phyloP scores from a whole-genome alignment of 495 filamentous ascomycete species.

The Lasiosphaeris hirsuta region DNA sequence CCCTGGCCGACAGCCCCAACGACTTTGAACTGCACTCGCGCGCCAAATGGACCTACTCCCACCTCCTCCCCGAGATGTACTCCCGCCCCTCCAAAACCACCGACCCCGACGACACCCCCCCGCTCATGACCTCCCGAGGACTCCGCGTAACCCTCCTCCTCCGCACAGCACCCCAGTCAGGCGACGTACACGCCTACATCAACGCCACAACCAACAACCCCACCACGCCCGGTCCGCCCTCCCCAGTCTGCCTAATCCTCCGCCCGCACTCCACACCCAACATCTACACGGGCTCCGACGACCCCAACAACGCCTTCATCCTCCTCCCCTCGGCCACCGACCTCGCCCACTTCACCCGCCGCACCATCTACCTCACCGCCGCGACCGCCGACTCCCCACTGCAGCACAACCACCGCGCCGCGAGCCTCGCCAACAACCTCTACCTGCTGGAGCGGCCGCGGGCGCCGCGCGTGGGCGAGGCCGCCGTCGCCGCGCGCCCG shows the following conservation, averaged over 20 bases:
- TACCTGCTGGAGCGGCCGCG: constrained; percentile 21
- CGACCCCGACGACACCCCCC: constrained; percentile 20
- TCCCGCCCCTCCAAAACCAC: neutral
- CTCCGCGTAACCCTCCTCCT: constrained; percentile 19
- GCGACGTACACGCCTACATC: constrained; percentile 23
- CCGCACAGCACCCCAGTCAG: neutral
- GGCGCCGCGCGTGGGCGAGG: constrained; percentile 2
- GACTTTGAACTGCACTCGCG: constrained; percentile 26
- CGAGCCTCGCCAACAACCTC: constrained; percentile 18
- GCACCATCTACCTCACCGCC: constrained; percentile 22
- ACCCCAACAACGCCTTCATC: constrained; percentile 20
- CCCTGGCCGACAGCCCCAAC: constrained; percentile 20
- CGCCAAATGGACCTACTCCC: constrained; percentile 18
- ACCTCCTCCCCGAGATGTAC: constrained; percentile 7
- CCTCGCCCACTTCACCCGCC: constrained; percentile 14
- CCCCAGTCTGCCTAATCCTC: constrained; percentile 21
- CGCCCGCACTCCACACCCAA: constrained; percentile 11
- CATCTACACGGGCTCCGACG: constrained; percentile 22
- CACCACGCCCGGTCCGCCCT: neutral
- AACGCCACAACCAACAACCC: constrained; percentile 21
- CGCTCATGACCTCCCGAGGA: constrained; percentile 24
- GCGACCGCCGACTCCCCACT: constrained; percentile 1
- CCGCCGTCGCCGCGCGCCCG: neutral
- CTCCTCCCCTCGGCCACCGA: constrained; percentile 14
- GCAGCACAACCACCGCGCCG: constrained; percentile 20